These are phyloP conservation scores for Globisporangium spinosum DNA, from an alignment of 352 stramenopile genomes.

Conservation along the genomic window DNA sequence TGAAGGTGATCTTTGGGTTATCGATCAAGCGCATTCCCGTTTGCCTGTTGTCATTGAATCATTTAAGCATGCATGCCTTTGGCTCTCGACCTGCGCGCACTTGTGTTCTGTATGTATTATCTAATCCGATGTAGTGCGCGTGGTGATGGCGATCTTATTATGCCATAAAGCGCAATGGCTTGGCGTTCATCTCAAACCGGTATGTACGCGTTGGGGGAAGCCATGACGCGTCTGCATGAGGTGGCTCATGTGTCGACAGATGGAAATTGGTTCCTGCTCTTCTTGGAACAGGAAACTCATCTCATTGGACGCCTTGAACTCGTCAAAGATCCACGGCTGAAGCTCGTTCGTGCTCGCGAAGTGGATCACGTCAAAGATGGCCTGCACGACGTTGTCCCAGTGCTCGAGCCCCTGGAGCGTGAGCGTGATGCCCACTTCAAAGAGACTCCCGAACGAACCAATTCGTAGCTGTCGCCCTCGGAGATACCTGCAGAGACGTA, in stretches of 20 bases:
- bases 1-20: conserved; percentile 18
- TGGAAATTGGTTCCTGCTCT: conserved; percentile 31
- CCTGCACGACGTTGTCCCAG: conserved; percentile 40
- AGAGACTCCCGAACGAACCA: conserved; percentile 52
- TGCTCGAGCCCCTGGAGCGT: conserved; percentile 36
- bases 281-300: conserved; percentile 70
- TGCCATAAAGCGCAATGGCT: neutral
- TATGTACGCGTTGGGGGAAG: no score
- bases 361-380: conserved; percentile 47
- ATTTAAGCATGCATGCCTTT: neutral
- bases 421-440: conserved; percentile 51
- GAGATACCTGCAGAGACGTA: conserved; percentile 44
- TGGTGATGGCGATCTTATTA: neutral
- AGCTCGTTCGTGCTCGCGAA: conserved; percentile 20
- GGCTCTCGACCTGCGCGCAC: neutral
- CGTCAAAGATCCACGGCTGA: conserved; percentile 53
- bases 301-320: conserved; percentile 39
- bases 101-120: neutral
- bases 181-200: no score
- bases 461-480: conserved; percentile 56
- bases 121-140: neutral
- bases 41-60: neutral
- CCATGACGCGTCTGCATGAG: conserved; percentile 46
- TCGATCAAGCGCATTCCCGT: neutral
- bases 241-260: conserved; percentile 50